phyloP scores from a whole-genome alignment of 2,329 filamentous ascomycete species.

The Phaeosphaeria sp. region DNA sequence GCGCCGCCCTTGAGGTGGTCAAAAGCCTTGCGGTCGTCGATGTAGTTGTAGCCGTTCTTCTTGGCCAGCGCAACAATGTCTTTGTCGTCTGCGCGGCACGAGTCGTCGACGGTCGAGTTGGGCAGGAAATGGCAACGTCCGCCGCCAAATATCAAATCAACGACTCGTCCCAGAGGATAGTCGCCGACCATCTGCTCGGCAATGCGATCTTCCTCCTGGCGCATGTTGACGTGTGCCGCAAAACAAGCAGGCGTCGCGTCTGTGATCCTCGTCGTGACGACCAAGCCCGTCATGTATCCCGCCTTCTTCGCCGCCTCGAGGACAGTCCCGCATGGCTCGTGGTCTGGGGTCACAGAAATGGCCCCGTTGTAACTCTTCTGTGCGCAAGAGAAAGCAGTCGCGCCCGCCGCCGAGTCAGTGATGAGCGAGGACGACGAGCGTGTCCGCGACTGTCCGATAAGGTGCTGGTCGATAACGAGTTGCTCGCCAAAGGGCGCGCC shows the following conservation, averaged over 20 bases:
- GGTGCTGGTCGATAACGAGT: slow-evolving; percentile 82
- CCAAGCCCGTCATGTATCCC: slow-evolving; percentile 90
- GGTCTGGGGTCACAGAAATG: slow-evolving; percentile 86
- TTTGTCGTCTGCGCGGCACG: slow-evolving; percentile 80
- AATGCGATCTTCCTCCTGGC: slow-evolving; percentile 86
- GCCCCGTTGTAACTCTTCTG: slow-evolving; percentile 96
- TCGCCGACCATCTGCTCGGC: slow-evolving; percentile 91
- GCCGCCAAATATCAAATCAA: slow-evolving; percentile 92
- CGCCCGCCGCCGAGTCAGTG: slow-evolving; percentile 95
- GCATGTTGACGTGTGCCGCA: slow-evolving; percentile 81
- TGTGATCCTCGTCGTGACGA: slow-evolving; percentile 93
- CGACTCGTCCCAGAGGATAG: slow-evolving; percentile 82
- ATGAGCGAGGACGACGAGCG: slow-evolving; percentile 83
- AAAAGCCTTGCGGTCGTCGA: slow-evolving; percentile 75
- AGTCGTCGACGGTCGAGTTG: slow-evolving; percentile 74
- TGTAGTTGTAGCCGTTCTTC: slow-evolving; percentile 81
- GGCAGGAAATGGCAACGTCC: slow-evolving; percentile 92
- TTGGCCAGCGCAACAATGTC: slow-evolving; percentile 77
- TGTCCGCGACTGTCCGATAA: slow-evolving; percentile 90
- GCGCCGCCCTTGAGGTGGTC: slow-evolving; percentile 73
- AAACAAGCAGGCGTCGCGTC: slow-evolving; percentile 98
- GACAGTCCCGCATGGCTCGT: slow-evolving; percentile 86
- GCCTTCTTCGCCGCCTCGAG: slow-evolving; percentile 92
- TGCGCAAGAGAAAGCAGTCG: slow-evolving; percentile 93
- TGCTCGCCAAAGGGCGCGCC: slow-evolving; percentile 77